These are phyloP conservation scores for Pichia occidentalis DNA, from an alignment of 805 yeast genomes.

Conservation along the genomic window DNA sequence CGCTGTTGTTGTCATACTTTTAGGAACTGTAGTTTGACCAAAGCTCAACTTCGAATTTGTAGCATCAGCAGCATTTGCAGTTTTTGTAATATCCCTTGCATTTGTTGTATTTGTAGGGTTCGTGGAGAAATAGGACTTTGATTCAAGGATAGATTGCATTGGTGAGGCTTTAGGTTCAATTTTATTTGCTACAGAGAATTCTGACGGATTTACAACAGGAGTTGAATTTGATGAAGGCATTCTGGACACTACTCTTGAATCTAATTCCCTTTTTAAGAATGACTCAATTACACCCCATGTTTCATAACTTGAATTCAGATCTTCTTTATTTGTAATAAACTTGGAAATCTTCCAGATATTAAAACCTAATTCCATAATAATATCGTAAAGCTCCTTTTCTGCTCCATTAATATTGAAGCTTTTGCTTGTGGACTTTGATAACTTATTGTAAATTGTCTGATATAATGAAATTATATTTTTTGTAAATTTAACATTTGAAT, in stretches of 20 bases:
- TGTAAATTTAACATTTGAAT: slow-evolving; percentile 22
- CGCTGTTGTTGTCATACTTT: background rate
- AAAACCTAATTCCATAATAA: slow-evolving; percentile 29
- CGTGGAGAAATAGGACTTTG: no score
- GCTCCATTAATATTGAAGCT: slow-evolving; percentile 20
- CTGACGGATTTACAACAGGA: slow-evolving; percentile 4
- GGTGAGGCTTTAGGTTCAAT: background rate
- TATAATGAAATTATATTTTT: slow-evolving; percentile 27
- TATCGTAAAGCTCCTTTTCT: slow-evolving; percentile 25
- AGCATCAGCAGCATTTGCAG: background rate
- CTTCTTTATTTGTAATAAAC: slow-evolving; percentile 19
- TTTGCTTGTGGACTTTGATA: slow-evolving; percentile 19
- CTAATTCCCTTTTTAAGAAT: slow-evolving; percentile 11
- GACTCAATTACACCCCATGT: slow-evolving; percentile 13
- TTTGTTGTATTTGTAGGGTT: no score
- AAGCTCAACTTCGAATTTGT: slow-evolving; percentile 1
- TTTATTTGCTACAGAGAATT: background rate
- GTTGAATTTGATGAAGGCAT: background rate
- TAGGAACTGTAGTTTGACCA: slow-evolving; percentile 5
- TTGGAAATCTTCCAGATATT: slow-evolving; percentile 31
- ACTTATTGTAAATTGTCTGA: slow-evolving; percentile 24
- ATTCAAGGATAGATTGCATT: background rate
- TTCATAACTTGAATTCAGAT: slow-evolving; percentile 19
- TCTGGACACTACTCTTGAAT: slow-evolving; percentile 1
- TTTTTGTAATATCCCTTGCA: no score